phyloP scores from a whole-genome alignment of 129 eudicot species.

The Arctium minus region DNA sequence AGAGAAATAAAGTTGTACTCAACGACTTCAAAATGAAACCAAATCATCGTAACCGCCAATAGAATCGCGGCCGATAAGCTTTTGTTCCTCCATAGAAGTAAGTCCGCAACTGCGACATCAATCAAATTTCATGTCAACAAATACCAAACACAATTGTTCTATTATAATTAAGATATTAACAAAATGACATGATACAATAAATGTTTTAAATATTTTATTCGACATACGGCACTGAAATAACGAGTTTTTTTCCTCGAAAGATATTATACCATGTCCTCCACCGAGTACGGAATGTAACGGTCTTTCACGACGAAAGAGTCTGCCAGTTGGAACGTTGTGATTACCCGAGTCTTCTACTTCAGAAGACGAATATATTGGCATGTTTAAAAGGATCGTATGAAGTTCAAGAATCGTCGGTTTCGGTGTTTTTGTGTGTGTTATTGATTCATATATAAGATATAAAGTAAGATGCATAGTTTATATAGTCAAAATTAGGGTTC shows the following conservation, averaged over 20 bases:
- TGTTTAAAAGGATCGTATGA: slow-evolving; percentile 19
- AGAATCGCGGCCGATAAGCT: slow-evolving; percentile 57
- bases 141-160: background rate
- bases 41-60: slow-evolving; percentile 45
- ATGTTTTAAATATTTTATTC: background rate
- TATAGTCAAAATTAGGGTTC: slow-evolving; percentile 33
- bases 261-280: slow-evolving; percentile 57
- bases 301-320: slow-evolving; percentile 55
- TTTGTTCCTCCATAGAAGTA: slow-evolving; percentile 83
- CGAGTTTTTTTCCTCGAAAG: background rate
- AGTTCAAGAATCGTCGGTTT: background rate
- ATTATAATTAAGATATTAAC: background rate
- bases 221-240: background rate
- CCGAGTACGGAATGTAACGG: slow-evolving; percentile 65
- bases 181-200: background rate
- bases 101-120: slow-evolving; percentile 58
- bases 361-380: slow-evolving; percentile 63
- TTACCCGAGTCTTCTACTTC: slow-evolving; percentile 49
- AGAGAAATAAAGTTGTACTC: slow-evolving; percentile 76
- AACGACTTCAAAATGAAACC: slow-evolving; percentile 75
- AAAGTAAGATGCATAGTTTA: slow-evolving; percentile 4
- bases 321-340: slow-evolving; percentile 10
- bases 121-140: slow-evolving; percentile 8
- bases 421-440: background rate
- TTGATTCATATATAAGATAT: background rate